Base-by-base conservation (phyloP, 2,329 filamentous ascomycete species). In the Penicillium sp. region DNA sequence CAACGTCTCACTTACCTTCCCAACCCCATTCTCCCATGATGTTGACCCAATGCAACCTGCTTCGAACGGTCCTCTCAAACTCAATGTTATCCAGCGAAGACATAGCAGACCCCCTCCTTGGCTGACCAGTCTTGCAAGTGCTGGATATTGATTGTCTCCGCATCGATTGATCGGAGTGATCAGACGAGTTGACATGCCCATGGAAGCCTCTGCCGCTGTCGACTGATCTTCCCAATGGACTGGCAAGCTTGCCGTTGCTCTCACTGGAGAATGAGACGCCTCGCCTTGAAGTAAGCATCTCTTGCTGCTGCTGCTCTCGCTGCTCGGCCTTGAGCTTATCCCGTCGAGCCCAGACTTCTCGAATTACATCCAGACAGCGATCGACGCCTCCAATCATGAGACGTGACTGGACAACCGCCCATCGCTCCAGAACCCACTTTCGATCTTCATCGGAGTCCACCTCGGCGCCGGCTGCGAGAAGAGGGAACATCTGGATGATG, bases 1-100 rank as follows among this genome's bases (percentile, higher is more conserved):
- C 36, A 11, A 27, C 18, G 24, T 31, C 7, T 50, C 63, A 53
- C 82, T 77, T 77, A 89, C 87, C 83, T 81, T 90, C 87, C 87
- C 88, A 90, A n/a, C 81, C 78, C 85, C 86, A 89, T 65, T 89
- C 87, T 61, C 83, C 83, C 88, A 90, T 90, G 43, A 90, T 86
- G 39, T 87, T 85, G 9, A 89, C 78, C 88, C 88, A 90, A 73
- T 90, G 88, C 67, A 88, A 74, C 47, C 79, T 79, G 3, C 88
- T 87, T 62, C 85, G 81, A n/a, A 90, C 85, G 3, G 86, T 89
- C 67, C 85, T 82, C 52, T 87, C 84, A 55, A 78, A 78, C 60
- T 87, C 83, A 60, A 85, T 78, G 43, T 79, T 76, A 59, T 79
- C 74, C 54, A 75, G 50, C 47, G 70, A 63, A 0, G 72, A 69